A percentile compares a stretch with the other conserved stretches of the same genome.
These are phyloP conservation scores for Neurospora sp. DNA, from an alignment of 495 filamentous ascomycete genomes.

Conservation along the genomic window DNA sequence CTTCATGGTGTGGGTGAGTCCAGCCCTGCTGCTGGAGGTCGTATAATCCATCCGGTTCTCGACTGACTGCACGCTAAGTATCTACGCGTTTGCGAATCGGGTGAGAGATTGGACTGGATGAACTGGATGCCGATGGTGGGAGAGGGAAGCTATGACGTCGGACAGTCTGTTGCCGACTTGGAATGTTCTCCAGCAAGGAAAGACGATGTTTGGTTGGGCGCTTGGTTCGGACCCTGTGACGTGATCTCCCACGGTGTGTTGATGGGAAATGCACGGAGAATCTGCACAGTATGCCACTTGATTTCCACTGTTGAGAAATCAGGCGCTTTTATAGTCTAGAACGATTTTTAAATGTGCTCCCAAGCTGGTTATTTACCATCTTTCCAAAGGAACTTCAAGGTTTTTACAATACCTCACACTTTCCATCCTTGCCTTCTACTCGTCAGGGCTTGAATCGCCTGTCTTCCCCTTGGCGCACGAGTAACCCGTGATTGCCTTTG, in stretches of 20 bases:
- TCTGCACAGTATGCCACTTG: background rate
- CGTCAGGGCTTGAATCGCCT: no score
- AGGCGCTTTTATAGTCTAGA: background rate
- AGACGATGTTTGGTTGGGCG: background rate
- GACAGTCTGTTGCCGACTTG: background rate
- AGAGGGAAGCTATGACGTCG: background rate
- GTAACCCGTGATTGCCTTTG: background rate
- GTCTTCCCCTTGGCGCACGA: no score
- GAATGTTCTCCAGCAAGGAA: background rate
- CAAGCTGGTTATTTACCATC: background rate
- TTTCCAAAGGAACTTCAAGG: background rate
- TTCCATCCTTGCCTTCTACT: background rate
- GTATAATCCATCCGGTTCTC: background rate
- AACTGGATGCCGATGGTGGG: background rate
- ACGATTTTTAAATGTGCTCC: background rate
- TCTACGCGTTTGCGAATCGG: background rate
- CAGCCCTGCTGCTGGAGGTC: background rate
- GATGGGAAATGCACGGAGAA: background rate
- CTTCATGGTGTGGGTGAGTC: background rate
- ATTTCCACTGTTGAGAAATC: background rate
- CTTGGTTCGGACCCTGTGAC: background rate
- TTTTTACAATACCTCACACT: background rate
- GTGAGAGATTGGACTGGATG: background rate
- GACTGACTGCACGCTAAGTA: background rate
- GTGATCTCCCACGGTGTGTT: background rate